Percentiles rank a stretch among this genome's conserved stretches.
Evolutionary conservation across 2,329 filamentous ascomycete species (phyloP).

Genomic region (Xylariaceae sp.): DNA sequence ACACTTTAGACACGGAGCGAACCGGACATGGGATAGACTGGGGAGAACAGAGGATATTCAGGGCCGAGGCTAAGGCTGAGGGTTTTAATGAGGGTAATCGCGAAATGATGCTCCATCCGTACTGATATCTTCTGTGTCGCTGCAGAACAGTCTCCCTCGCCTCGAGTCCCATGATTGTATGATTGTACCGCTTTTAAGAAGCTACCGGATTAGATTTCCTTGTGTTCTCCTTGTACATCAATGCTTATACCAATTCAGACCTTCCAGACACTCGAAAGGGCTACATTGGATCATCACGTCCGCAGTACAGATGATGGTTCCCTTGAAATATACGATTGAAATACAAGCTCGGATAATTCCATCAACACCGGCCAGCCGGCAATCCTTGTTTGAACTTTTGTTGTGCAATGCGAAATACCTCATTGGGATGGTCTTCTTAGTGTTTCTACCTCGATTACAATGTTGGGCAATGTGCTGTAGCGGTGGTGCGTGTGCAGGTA

Average conservation of each 20-base stretch:
- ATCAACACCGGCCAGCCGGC: neutral
- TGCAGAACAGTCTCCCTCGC: conserved; percentile 12
- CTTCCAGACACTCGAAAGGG: conserved; percentile 13
- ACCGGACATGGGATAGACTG: conserved; percentile 40
- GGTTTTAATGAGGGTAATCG: conserved; percentile 20
- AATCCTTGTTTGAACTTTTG: neutral
- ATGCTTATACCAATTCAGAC: conserved; percentile 43
- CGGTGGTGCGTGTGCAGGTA: neutral
- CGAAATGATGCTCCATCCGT: conserved; percentile 20
- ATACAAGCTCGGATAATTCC: neutral
- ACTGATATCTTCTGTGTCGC: conserved; percentile 21
- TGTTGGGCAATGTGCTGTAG: neutral
- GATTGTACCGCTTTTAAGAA: conserved; percentile 38
- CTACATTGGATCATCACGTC: neutral
- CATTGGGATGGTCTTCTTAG: neutral
- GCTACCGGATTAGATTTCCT: conserved; percentile 42
- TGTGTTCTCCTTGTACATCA: conserved; percentile 43
- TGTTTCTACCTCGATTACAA: neutral
- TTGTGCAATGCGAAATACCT: neutral
- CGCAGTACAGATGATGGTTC: neutral
- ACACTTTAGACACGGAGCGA: conserved; percentile 29
- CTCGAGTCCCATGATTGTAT: conserved; percentile 35
- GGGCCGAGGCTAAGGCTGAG: conserved; percentile 22
- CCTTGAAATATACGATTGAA: neutral
- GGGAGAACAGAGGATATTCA: conserved; percentile 24